Conservation (phyloP, 345 rosid species). For the Clausena lansium region DNA sequence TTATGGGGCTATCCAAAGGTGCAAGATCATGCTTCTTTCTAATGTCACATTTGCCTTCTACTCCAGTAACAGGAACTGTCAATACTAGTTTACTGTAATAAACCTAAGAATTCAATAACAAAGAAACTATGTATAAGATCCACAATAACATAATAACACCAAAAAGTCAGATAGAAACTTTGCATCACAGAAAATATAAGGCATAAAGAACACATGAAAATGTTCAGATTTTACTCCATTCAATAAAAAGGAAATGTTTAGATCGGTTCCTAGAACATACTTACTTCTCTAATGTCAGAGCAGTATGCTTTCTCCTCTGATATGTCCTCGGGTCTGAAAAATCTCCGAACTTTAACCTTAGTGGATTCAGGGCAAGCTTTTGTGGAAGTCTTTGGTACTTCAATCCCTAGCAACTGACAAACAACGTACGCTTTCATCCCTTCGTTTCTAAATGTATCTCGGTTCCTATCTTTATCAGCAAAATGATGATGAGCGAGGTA, state of each 20-base stretch:
- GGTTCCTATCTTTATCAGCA: conserved; percentile 19
- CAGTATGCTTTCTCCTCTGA: conserved; percentile 63
- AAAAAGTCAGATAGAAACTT: not conserved
- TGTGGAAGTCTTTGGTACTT: conserved; percentile 27
- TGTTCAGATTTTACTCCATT: not conserved
- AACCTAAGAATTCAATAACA: conserved; percentile 50
- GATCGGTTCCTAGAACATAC: not conserved
- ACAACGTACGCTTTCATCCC: conserved; percentile 59
- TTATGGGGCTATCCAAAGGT: conserved; percentile 28
- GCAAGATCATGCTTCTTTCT: conserved; percentile 69
- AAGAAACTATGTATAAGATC: conserved; percentile 20
- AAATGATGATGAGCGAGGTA: conserved; percentile 44
- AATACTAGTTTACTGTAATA: conserved; percentile 59
- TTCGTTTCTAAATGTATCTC: conserved; percentile 46
- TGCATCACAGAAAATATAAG: not conserved
- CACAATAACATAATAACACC: conserved; percentile 12
- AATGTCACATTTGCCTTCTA: conserved; percentile 82
- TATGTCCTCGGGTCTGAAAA: conserved; percentile 69
- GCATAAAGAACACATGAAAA: not conserved
- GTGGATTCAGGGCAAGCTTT: conserved; percentile 29
- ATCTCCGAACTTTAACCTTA: conserved; percentile 48
- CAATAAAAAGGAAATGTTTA: too few relatives aligned
- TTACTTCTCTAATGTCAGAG: conserved; percentile 63
- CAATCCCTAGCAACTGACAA: conserved; percentile 56
- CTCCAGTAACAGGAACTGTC: conserved; percentile 31